Evolutionary conservation across 768 basidiomycete species (phyloP), one percentile per base, ranked within the genome.

Genomic region (Kwoniella dendrophila): DNA sequence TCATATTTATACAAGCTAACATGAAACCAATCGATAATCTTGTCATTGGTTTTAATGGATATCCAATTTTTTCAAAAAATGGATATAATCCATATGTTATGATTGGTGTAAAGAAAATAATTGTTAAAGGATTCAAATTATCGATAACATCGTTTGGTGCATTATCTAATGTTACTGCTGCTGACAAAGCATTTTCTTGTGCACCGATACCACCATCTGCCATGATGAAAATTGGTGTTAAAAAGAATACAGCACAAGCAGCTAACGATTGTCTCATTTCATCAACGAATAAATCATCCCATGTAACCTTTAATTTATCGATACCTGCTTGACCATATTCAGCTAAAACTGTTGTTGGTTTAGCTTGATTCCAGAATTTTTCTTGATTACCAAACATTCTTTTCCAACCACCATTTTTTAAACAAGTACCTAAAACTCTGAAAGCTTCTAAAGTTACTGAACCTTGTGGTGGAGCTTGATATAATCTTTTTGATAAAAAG

Each of bases 211-310:
- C 79, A 20, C 74, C 74, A 40, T 79, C 73, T 12, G 70, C 70
- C 24, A 79, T 53, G 29, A 63, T 63, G 72, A 74, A 80, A 54
- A 80, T 71, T 18, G 78, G 79, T 34, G 77, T 74, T 29, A 70
- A 60, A 33, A 71, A 50, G 69, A 79, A 78, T 47, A 78, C 70
- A 22, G 57, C 68, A 62, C 73, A 78, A 24, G 79, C 79, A 11
- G 56, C 51, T 43, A 77, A 26, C 3, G 76, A 71, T 20, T 74
- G 62, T 32, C 66, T 50, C 59, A 80, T 50, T 56, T 80, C 79
- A 27, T 74, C 73, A n/a, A 79, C 77, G 36, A 80, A 80, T 11
- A 67, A 58, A 63, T 80, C 79, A 64, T 80, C 79, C 78, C 77
- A 79, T 44, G 62, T 61, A 26, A 76, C 53, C 33, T 55, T 56